Evolutionary conservation across 139 green algal genomes (phyloP).

Genomic region (Auxenochlorella protothecoides): DNA sequence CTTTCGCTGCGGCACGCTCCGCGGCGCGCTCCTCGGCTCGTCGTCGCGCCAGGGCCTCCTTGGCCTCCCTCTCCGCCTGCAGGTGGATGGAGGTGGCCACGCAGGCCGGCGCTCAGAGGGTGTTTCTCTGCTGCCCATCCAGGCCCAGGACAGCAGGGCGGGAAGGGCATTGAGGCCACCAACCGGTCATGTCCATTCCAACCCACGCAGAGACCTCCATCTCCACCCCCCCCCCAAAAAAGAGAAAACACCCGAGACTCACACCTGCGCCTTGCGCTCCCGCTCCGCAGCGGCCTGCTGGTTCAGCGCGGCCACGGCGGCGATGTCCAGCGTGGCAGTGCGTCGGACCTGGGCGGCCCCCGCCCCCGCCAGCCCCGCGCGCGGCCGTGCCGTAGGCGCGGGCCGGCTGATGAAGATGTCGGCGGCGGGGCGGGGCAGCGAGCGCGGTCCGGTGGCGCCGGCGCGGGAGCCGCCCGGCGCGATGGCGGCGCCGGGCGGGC

Average conservation of each 20-base stretch:
- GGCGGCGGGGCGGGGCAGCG: background rate
- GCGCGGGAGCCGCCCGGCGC: background rate
- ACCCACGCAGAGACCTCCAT: no score
- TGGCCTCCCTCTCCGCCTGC: background rate
- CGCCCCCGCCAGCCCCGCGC: background rate
- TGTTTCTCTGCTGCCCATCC: no score
- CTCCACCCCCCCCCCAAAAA: no score
- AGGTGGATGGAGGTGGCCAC: no score
- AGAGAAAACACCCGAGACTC: no score
- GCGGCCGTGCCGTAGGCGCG: conserved; percentile 1
- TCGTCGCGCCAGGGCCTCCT: background rate
- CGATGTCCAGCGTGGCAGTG: conserved; percentile 3
- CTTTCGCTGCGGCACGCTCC: background rate
- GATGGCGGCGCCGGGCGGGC: background rate
- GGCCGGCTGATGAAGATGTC: conserved; percentile 7
- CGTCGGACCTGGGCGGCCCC: background rate
- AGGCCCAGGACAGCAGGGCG: no score
- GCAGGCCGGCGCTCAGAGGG: no score
- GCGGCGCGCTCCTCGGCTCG: background rate
- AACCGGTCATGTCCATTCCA: no score
- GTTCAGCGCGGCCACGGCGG: background rate
- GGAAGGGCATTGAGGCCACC: no score
- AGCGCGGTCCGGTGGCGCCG: background rate
- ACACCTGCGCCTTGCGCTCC: no score
- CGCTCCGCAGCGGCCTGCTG: conserved; percentile 6